These are phyloP conservation scores for Albatrellus sp. DNA, from an alignment of 1,284 basidiomycete species.

Conservation along the genomic window DNA sequence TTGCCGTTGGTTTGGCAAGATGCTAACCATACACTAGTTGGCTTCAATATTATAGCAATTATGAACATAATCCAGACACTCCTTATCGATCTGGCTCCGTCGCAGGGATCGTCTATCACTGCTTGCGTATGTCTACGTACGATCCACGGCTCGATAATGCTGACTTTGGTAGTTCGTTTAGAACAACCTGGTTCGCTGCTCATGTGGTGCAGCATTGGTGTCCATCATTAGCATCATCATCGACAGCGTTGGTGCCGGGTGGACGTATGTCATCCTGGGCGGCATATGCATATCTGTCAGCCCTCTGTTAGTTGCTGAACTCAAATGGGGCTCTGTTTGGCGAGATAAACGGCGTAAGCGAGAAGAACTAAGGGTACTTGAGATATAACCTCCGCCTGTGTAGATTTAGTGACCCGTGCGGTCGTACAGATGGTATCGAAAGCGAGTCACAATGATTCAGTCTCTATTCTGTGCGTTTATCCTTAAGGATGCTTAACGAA, in stretches of 20 bases:
- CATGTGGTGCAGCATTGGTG: constrained; percentile 33
- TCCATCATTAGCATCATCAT: constrained; percentile 36
- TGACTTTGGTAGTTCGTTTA: constrained; percentile 14
- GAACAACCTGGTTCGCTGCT: constrained; percentile 51
- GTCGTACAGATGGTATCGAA: no score
- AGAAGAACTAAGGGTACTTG: neutral
- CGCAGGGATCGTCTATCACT: constrained; percentile 48
- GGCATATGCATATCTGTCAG: constrained; percentile 25
- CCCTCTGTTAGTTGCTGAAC: constrained; percentile 25
- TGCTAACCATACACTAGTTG: constrained; percentile 27
- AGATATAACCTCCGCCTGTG: no score
- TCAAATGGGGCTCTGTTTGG: constrained; percentile 25
- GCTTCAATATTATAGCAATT: constrained; percentile 25
- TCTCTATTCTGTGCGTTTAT: no score
- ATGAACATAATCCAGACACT: constrained; percentile 44
- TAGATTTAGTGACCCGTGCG: no score
- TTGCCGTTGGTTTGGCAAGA: neutral
- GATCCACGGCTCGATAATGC: neutral
- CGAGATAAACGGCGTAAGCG: constrained; percentile 15
- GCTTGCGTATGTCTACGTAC: constrained; percentile 36
- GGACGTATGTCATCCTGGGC: constrained; percentile 37
- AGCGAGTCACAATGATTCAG: no score
- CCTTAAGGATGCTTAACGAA: no score
- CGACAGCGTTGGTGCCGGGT: constrained; percentile 28
- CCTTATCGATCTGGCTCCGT: constrained; percentile 49